A percentile compares a stretch with the other conserved stretches of the same genome.
phyloP scores from a whole-genome alignment of 75 land plant genomes.

The Cryptomeria japonica region DNA sequence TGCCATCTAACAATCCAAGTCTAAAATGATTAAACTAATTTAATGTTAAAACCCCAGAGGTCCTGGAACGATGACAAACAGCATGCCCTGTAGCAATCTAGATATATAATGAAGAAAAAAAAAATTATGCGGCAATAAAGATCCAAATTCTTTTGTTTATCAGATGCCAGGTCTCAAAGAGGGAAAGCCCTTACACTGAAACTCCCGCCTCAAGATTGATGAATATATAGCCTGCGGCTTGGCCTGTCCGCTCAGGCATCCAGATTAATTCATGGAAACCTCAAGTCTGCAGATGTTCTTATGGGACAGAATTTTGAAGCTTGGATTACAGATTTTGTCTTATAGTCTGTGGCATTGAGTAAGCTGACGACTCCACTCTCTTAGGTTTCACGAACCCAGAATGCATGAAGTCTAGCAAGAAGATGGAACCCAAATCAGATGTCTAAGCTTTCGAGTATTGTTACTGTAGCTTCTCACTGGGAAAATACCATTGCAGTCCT shows the following conservation, averaged over 20 bases:
- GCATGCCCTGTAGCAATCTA: too few relatives aligned
- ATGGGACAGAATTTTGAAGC: constrained; percentile 65
- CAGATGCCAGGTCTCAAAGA: constrained; percentile 50
- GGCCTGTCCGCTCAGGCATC: constrained; percentile 60
- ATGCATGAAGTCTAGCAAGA: constrained; percentile 19
- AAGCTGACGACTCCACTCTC: constrained; percentile 23
- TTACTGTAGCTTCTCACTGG: constrained; percentile 72
- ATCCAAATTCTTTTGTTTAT: not conserved
- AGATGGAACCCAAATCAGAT: constrained; percentile 34
- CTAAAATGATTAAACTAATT: too few relatives aligned
- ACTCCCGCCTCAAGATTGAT: constrained; percentile 78
- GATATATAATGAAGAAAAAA: not conserved
- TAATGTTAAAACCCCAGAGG: not conserved
- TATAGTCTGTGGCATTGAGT: constrained; percentile 11
- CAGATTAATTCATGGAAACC: constrained; percentile 56
- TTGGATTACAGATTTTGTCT: constrained; percentile 70
- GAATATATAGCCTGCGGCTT: constrained; percentile 73
- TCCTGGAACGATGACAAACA: too few relatives aligned
- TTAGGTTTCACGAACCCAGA: constrained; percentile 58
- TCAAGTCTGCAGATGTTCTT: constrained; percentile 70
- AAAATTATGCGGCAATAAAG: not conserved
- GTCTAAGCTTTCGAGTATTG: constrained; percentile 60
- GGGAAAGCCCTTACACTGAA: constrained; percentile 89
- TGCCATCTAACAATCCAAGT: not conserved
- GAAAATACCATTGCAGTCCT: constrained; percentile 59